These are phyloP conservation scores for Chlamydomonas eustigma DNA, from an alignment of 139 green algal species.

Conservation along the genomic window DNA sequence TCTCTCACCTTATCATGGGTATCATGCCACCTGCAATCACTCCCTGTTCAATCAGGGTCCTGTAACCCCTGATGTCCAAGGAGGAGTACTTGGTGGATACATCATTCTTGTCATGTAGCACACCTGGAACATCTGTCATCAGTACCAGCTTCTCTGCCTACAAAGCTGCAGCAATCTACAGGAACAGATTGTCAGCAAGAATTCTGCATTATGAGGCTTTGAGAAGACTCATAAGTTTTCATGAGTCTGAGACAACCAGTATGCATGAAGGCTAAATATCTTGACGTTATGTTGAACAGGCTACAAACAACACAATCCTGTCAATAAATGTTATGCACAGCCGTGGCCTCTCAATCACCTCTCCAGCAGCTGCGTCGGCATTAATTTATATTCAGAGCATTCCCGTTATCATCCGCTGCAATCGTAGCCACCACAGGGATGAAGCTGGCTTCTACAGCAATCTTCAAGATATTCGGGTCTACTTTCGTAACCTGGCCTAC, in stretches of 20 bases:
- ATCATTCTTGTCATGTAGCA: slow-evolving; percentile 90
- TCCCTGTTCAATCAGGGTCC: slow-evolving; percentile 80
- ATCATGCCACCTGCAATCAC: slow-evolving; percentile 97
- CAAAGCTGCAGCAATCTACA: slow-evolving; percentile 84
- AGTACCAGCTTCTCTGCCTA: slow-evolving; percentile 98
- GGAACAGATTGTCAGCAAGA: no score
- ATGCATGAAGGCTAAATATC: no score
- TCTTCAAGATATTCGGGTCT: slow-evolving; percentile 65
- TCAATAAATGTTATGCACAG: no score
- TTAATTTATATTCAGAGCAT: slow-evolving; percentile 99
- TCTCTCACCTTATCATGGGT: no score
- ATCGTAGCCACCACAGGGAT: slow-evolving; percentile 97
- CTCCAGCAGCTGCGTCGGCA: slow-evolving; percentile 94
- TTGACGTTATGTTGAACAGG: no score
- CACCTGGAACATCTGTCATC: slow-evolving; percentile 96
- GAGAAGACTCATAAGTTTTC: no score
- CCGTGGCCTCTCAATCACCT: slow-evolving; percentile 61
- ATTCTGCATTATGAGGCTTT: no score
- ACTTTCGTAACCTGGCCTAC: slow-evolving; percentile 85
- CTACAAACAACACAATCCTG: no score
- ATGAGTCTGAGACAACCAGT: no score
- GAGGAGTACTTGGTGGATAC: slow-evolving; percentile 63
- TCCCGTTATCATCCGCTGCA: slow-evolving; percentile 64
- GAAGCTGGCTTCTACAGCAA: slow-evolving; percentile 68
- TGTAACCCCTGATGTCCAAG: slow-evolving; percentile 70